Evolutionary conservation across 1,284 basidiomycete species (phyloP), one percentile per base, ranked within the genome.

Genomic region (Heterobasidion annosum): DNA sequence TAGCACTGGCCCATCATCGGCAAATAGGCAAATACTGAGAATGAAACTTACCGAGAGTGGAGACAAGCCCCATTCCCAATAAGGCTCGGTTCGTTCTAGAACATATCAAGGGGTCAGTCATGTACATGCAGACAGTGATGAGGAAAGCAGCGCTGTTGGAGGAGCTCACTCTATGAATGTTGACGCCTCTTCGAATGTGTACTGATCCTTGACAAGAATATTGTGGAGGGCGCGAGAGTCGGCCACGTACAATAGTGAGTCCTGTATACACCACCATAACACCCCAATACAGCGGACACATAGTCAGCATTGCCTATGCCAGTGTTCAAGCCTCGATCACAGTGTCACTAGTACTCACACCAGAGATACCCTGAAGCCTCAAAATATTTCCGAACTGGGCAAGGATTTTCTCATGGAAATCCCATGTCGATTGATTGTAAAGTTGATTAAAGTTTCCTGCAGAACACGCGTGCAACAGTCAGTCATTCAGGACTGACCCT

Each of bases 141-240:
- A 19, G 3, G 6, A 25, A 16, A 10, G 7, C 25, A 9, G 33
- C 25, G 33, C 13, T 3, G 19, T 46, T 16, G 5, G 33, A 35
- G 46, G 34, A 13, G 37, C 25, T n/a, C 57, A 65, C 65, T 53
- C 51, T 8, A 59, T 54, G 50, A 61, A 62, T 19, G 19, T n/a
- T 45, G 43, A 19, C 19, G 43, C 19, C 15, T 45, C 43, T 9
- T 66, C 64, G 53, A 65, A 70, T 34, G 62, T 53, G 25, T 65
- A 57, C 47, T 65, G 63, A 8, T 70, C 69, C 54, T 68, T 70
- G 32, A 68, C 58, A 37, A 70, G 47, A 7, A 71, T 61, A 32
- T 58, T 57, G 43, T 67, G 62, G 52, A 68, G 53, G 0, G 67
- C 67, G 25, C 55, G 56, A 0, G 65, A 59, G 32, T 68, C 66